Conservation (phyloP, 345 rosid genomes). For the Corchorus olitorius region DNA sequence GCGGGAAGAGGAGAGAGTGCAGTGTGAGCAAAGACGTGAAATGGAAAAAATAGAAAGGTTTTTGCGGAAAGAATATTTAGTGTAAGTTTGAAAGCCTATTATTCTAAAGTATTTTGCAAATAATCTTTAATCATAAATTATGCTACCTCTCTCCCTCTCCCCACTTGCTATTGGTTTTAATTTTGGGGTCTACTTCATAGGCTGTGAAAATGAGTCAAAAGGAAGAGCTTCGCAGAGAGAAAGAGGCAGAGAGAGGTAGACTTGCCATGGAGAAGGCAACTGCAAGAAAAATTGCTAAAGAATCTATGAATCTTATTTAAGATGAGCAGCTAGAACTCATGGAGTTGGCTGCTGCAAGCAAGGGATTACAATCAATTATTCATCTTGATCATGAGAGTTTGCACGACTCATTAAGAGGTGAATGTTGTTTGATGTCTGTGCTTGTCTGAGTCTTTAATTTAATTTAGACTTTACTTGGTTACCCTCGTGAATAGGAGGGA, state of each 20-base stretch:
- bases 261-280: constrained; percentile 95
- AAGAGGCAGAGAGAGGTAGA: constrained; percentile 79
- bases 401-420: constrained; percentile 91
- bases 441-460: neutral
- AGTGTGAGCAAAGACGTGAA: constrained; percentile 92
- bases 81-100: constrained; percentile 42
- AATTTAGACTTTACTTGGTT: neutral
- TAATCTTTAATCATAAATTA: constrained; percentile 6
- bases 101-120: neutral
- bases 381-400: constrained; percentile 79
- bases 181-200: constrained; percentile 38
- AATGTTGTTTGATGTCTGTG: neutral
- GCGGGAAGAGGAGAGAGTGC: constrained; percentile 85
- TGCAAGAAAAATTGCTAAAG: constrained; percentile 96
- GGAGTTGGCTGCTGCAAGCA: constrained; percentile 93
- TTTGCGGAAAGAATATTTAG: constrained; percentile 73
- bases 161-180: neutral
- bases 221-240: constrained; percentile 89
- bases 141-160: constrained; percentile 15
- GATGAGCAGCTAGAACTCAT: constrained; percentile 98
- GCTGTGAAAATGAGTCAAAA: constrained; percentile 86
- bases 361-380: constrained; percentile 72
- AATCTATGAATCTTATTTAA: constrained; percentile 96
- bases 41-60: constrained; percentile 87
- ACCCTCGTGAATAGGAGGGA: neutral